Evolutionary conservation across 2,329 filamentous ascomycete genomes (phyloP).

Genomic region (Acrodontium crateriforme): DNA sequence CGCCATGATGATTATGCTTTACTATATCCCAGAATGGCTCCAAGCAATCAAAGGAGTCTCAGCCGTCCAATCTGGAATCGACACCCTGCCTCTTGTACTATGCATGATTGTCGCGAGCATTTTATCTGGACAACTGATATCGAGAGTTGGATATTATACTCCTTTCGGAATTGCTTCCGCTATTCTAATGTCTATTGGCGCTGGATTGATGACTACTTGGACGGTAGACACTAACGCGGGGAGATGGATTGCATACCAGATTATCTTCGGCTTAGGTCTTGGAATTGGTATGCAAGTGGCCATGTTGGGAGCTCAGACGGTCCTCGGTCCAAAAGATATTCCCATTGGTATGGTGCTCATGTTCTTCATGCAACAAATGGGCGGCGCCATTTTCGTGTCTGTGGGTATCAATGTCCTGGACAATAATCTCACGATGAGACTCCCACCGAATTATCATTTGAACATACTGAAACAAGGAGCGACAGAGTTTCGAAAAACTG

Average conservation of each 20-base stretch:
- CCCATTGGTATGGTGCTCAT: conserved; percentile 4
- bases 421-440: neutral
- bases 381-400: conserved; percentile 5
- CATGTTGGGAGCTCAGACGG: conserved; percentile 14
- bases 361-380: conserved; percentile 7
- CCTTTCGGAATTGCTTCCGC: conserved; percentile 28
- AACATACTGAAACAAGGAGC: conserved; percentile 33
- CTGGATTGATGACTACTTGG: conserved; percentile 6
- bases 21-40: conserved; percentile 33
- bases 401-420: conserved; percentile 7
- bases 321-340: conserved; percentile 2
- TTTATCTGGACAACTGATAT: conserved; percentile 14
- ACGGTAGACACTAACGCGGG: conserved; percentile 12
- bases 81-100: conserved; percentile 32
- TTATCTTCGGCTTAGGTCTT: conserved; percentile 17
- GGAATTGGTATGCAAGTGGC: conserved; percentile 20
- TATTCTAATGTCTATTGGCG: conserved; percentile 29
- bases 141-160: conserved; percentile 31
- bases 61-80: conserved; percentile 32
- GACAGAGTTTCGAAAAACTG: conserved; percentile 42
- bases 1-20: conserved; percentile 30
- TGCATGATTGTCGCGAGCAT: conserved; percentile 26
- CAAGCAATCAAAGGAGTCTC: conserved; percentile 32
- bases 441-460: conserved; percentile 20
- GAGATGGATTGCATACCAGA: conserved; percentile 22